phyloP scores from a whole-genome alignment of 164 flowering plant species.

The Brasenia schreberi region DNA sequence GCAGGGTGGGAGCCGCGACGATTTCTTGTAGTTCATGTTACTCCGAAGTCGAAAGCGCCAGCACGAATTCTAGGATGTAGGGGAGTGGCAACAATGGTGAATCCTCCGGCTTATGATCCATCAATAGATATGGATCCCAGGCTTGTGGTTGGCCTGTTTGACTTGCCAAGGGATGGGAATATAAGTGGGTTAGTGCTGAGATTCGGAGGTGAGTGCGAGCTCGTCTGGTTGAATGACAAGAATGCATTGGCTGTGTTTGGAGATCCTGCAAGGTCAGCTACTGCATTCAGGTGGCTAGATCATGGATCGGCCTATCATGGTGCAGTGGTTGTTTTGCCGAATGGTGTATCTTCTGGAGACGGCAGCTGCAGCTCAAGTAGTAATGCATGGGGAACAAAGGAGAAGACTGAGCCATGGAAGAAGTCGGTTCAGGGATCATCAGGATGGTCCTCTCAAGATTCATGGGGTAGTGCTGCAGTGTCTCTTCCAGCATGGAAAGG shows the following conservation, averaged over 20 bases:
- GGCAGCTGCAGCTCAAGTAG: slow-evolving; percentile 13
- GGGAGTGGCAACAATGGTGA: slow-evolving; percentile 12
- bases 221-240: slow-evolving; percentile 91
- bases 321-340: slow-evolving; percentile 31
- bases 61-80: slow-evolving; percentile 54
- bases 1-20: slow-evolving; percentile 99
- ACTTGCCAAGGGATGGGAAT: slow-evolving; percentile 87
- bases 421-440: slow-evolving; percentile 54
- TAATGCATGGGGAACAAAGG: slow-evolving; percentile 52
- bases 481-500: slow-evolving; percentile 32
- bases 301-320: slow-evolving; percentile 86
- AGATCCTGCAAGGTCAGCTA: slow-evolving; percentile 89
- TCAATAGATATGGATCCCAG: slow-evolving; percentile 92
- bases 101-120: slow-evolving; percentile 60
- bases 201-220: slow-evolving; percentile 97
- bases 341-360: slow-evolving; percentile 17
- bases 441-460: slow-evolving; percentile 34
- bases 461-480: slow-evolving; percentile 45
- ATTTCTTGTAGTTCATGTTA: slow-evolving; percentile 65
- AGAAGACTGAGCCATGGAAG: slow-evolving; percentile 61
- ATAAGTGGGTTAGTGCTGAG: slow-evolving; percentile 82
- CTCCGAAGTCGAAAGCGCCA: slow-evolving; percentile 80
- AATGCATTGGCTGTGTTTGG: slow-evolving; percentile 87
- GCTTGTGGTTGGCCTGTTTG: slow-evolving; percentile 83
- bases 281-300: slow-evolving; percentile 93